Evolutionary conservation across 2,329 filamentous ascomycete genomes (phyloP).

Genomic region (Colletotrichum sp.): DNA sequence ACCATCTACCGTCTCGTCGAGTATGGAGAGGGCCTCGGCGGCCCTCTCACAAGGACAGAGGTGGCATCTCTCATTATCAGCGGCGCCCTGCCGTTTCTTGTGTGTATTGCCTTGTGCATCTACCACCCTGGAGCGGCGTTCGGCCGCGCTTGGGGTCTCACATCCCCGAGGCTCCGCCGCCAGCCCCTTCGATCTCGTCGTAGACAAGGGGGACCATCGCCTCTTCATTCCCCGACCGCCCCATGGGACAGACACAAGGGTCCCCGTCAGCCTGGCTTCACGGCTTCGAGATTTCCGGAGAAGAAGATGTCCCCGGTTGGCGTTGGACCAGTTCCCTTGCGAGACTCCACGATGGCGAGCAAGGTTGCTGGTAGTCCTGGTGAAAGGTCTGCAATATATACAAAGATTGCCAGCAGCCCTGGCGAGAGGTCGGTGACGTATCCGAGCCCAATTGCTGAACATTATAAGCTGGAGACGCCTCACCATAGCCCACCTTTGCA

Average conservation of each 20-base stretch:
- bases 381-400: slow-evolving; percentile 9
- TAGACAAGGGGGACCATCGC: background rate
- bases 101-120: slow-evolving; percentile 37
- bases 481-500: slow-evolving; percentile 10
- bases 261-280: slow-evolving; percentile 16
- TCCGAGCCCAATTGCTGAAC: slow-evolving; percentile 10
- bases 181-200: background rate
- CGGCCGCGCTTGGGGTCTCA: slow-evolving; percentile 42
- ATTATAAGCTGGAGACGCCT: background rate
- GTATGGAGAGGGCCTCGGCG: slow-evolving; percentile 38
- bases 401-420: background rate
- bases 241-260: slow-evolving; percentile 17
- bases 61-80: slow-evolving; percentile 42
- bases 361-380: slow-evolving; percentile 13
- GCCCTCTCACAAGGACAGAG: slow-evolving; percentile 41
- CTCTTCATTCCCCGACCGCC: slow-evolving; percentile 12
- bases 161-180: slow-evolving; percentile 32
- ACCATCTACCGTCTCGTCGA: slow-evolving; percentile 46
- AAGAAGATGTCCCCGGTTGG: slow-evolving; percentile 17
- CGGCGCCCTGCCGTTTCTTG: slow-evolving; percentile 43
- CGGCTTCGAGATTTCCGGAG: slow-evolving; percentile 5
- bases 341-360: slow-evolving; percentile 18
- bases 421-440: slow-evolving; percentile 16
- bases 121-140: slow-evolving; percentile 45
- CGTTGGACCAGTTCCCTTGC: slow-evolving; percentile 5